A percentile compares a stretch with the other conserved stretches of the same genome.
These are phyloP conservation scores for Boeremia exigua DNA, from an alignment of 2,329 filamentous ascomycete genomes.

Conservation along the genomic window DNA sequence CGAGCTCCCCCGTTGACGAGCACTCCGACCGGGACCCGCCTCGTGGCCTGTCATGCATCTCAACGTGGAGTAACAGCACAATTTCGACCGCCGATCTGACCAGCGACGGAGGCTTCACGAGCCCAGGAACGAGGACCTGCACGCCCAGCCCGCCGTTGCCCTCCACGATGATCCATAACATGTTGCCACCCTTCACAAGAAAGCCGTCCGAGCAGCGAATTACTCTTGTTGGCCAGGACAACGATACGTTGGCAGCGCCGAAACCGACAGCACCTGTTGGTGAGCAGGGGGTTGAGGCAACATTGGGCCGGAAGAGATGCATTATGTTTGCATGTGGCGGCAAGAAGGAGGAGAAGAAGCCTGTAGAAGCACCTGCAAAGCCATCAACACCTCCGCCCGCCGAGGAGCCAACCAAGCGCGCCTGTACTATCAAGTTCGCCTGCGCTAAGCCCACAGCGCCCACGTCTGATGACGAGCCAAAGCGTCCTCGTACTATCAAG, in stretches of 20 bases:
- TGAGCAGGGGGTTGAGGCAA: constrained; percentile 67
- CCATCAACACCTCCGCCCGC: constrained; percentile 22
- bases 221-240: constrained; percentile 45
- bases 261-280: constrained; percentile 34
- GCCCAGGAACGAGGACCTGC: constrained; percentile 78
- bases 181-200: constrained; percentile 46
- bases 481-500: constrained; percentile 70
- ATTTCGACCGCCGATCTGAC: constrained; percentile 88
- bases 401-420: constrained; percentile 57
- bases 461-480: constrained; percentile 43
- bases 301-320: constrained; percentile 78
- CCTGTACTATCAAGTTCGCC: constrained; percentile 75
- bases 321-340: constrained; percentile 87
- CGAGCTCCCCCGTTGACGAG: constrained; percentile 50
- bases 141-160: constrained; percentile 87
- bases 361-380: constrained; percentile 25
- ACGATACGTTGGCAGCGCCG: constrained; percentile 25
- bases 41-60: constrained; percentile 61
- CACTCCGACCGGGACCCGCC: constrained; percentile 43
- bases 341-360: constrained; percentile 55
- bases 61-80: constrained; percentile 81
- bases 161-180: constrained; percentile 55
- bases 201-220: constrained; percentile 48
- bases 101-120: constrained; percentile 92
- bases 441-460: constrained; percentile 50